phyloP scores from a whole-genome alignment of 192 early-diverging fungal genomes.

The Rhizoclosmatium globosum region DNA sequence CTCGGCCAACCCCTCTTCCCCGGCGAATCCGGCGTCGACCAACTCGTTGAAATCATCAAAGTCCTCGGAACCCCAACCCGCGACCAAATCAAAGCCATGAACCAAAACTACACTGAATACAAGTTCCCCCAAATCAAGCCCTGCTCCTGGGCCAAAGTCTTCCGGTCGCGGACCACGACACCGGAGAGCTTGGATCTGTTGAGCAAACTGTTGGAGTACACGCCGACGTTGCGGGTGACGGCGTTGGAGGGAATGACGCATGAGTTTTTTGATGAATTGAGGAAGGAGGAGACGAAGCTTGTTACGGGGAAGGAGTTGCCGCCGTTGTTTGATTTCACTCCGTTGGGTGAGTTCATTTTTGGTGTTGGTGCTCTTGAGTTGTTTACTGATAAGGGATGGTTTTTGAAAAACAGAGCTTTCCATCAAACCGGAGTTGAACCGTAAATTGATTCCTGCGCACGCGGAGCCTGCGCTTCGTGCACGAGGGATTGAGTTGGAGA shows the following conservation, averaged over 20 bases:
- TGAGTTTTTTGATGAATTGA: conserved; percentile 97
- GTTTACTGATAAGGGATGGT: not conserved
- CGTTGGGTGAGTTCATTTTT: conserved; percentile 61
- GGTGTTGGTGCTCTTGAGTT: not conserved
- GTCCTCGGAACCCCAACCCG: conserved; percentile 96
- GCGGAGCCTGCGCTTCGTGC: conserved; percentile 68
- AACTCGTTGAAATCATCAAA: conserved; percentile 99
- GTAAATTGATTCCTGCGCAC: conserved; percentile 84
- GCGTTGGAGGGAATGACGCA: conserved; percentile 94
- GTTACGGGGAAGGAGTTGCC: conserved; percentile 90
- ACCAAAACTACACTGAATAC: conserved; percentile 98
- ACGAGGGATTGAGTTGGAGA: conserved; percentile 77
- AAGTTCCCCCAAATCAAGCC: conserved; percentile 99
- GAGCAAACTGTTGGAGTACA: conserved; percentile 89
- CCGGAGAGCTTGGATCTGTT: conserved; percentile 92
- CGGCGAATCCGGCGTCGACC: conserved; percentile 97
- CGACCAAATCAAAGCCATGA: conserved; percentile 98
- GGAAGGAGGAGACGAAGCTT: conserved; percentile 85
- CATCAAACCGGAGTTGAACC: conserved; percentile 84
- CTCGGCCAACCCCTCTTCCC: conserved; percentile 94
- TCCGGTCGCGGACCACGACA: conserved; percentile 82
- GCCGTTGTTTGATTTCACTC: conserved; percentile 90
- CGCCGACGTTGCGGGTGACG: conserved; percentile 82
- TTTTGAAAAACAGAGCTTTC: conserved; percentile 74
- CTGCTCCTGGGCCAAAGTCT: conserved; percentile 88